phyloP scores from a whole-genome alignment of 2,329 filamentous ascomycete genomes.

The Rutstroemia sp. region DNA sequence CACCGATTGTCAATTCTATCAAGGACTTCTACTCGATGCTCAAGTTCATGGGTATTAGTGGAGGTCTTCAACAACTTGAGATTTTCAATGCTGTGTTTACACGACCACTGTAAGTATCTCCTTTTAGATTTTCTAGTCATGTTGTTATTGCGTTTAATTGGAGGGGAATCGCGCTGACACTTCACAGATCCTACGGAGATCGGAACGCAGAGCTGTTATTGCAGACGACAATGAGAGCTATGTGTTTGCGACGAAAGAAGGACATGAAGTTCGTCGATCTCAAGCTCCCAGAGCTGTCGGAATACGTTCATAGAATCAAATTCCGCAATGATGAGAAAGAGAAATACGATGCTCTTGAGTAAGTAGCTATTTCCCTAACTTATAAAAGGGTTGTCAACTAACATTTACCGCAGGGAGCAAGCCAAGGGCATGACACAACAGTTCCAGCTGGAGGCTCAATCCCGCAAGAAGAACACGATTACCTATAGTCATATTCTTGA shows the following conservation, averaged over 20 bases:
- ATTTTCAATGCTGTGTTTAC: slow-evolving; percentile 69
- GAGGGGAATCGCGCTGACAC: background rate
- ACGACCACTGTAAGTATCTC: slow-evolving; percentile 46
- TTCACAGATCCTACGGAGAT: slow-evolving; percentile 39
- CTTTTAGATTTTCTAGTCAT: background rate
- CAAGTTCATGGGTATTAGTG: slow-evolving; percentile 67
- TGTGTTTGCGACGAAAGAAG: slow-evolving; percentile 77
- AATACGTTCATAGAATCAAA: slow-evolving; percentile 68
- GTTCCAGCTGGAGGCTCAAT: slow-evolving; percentile 38
- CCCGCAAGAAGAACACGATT: slow-evolving; percentile 32
- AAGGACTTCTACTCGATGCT: slow-evolving; percentile 76
- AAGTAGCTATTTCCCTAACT: slow-evolving; percentile 28
- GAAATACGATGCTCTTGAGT: slow-evolving; percentile 69
- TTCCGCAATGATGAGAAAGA: slow-evolving; percentile 67
- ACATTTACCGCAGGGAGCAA: slow-evolving; percentile 45
- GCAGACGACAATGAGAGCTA: slow-evolving; percentile 69
- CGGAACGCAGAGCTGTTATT: slow-evolving; percentile 55
- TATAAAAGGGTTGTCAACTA: slow-evolving; percentile 12
- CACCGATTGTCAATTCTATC: slow-evolving; percentile 76
- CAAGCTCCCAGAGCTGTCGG: slow-evolving; percentile 67
- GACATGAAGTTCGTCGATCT: slow-evolving; percentile 85
- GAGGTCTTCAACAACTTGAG: slow-evolving; percentile 64
- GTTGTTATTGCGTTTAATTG: background rate
- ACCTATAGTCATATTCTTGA: slow-evolving; percentile 72
- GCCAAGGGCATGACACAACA: slow-evolving; percentile 63